Evolutionary conservation across 2,329 filamentous ascomycete genomes (phyloP), one percentile per base, ranked within the genome.

Genomic region (Pseudocercospora vitis): DNA sequence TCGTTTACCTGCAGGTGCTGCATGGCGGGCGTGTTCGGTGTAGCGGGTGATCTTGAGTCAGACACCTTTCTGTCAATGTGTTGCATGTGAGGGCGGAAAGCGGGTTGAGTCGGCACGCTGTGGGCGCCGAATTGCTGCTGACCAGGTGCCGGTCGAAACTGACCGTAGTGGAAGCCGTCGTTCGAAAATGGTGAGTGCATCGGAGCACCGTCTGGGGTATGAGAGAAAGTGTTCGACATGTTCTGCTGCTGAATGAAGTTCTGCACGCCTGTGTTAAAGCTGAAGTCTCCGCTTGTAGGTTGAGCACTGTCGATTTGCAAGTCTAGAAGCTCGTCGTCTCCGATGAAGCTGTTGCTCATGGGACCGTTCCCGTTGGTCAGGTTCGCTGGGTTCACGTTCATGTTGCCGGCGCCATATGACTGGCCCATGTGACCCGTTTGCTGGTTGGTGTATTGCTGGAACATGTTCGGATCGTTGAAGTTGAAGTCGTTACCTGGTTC

Each of bases 101-200:
- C 58, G 50, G 59, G 48, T 57, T 69, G 66, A 50, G 68, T 64
- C 40, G 65, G 67, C 53, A 68, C 53, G 52, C 63, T 68, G 57
- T 68, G 65, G 21, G 57, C 62, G 29, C 66, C 67, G 78, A 65
- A 66, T 12, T 78, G 76, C 49, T 60, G 57, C 26, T 60, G 55
- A 67, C 77, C 78, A 50, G 84, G 81, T 65, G 87, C 85, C 54
- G 82, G 81, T 39, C 87, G 83, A 70, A 90, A 95, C 60, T 91
- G 88, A 29, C 80, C 79, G 66, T 88, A 87, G 72, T 85, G 87
- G 76, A 91, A 94, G 42, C 26, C 42, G 63, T 75, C 77, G 49
- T 87, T 83, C 35, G 88, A 81, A 66, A 91, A 96, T 0, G 92
- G 92, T 65, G 91, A 96, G 67, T 95, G 89, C 56, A 96, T 92